These are phyloP conservation scores for Periconia sp. DNA, from an alignment of 2,329 filamentous ascomycete genomes.

Conservation along the genomic window DNA sequence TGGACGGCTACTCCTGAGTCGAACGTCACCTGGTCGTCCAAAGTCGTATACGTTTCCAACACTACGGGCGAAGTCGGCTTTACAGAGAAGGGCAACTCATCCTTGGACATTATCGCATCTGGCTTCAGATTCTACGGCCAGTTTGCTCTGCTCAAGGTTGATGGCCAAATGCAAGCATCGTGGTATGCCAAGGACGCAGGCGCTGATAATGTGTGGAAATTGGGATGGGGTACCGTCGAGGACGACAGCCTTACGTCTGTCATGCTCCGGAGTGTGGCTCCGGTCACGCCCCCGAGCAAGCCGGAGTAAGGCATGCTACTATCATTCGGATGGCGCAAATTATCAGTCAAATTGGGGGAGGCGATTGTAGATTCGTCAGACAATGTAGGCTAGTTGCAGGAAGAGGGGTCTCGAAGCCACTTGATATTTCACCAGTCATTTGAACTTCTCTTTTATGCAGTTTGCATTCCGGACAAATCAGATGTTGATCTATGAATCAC, in stretches of 20 bases:
- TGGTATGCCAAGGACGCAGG: conserved; percentile 1
- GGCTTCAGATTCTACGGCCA: conserved; percentile 4
- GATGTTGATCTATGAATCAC: no score
- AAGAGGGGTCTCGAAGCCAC: no score
- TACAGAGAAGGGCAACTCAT: neutral
- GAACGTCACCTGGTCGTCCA: conserved; percentile 1
- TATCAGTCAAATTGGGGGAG: no score
- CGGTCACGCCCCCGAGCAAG: neutral
- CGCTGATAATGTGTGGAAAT: neutral
- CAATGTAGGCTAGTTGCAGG: no score
- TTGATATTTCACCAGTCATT: no score
- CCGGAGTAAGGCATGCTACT: no score
- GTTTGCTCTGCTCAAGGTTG: neutral
- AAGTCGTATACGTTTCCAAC: conserved; percentile 1
- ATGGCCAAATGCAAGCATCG: neutral
- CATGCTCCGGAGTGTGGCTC: conserved; percentile 2
- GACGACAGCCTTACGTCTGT: conserved; percentile 1
- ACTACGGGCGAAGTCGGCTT: conserved; percentile 4
- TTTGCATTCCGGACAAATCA: no score
- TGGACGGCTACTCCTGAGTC: conserved; percentile 2
- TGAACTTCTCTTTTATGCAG: no score
- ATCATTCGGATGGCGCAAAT: no score
- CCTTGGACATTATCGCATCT: conserved; percentile 1
- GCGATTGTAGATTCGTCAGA: no score
- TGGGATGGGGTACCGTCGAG: conserved; percentile 2